Percentiles rank a stretch among this genome's conserved stretches.
Evolutionary conservation across 2,329 filamentous ascomycete genomes (phyloP).

Genomic region (Cylindrodendrum hubeiense): DNA sequence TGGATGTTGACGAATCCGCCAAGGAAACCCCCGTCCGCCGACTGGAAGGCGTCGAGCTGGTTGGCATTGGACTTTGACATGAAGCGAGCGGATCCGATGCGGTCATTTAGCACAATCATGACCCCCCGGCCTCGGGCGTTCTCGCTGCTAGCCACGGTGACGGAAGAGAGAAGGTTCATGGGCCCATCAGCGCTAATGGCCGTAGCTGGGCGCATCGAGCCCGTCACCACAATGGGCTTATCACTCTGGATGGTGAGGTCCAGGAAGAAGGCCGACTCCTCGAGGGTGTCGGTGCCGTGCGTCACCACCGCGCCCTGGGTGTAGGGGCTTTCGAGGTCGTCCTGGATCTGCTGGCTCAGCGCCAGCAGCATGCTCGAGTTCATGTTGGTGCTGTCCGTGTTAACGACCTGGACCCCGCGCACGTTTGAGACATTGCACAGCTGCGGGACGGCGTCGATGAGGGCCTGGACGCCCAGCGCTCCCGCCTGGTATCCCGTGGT

Average conservation of each 20-base stretch:
- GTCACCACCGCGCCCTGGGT: constrained; percentile 68
- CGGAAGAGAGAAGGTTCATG: constrained; percentile 71
- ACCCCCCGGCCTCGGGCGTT: constrained; percentile 63
- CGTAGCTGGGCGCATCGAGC: constrained; percentile 73
- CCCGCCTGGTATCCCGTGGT: constrained; percentile 58
- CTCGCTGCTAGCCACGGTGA: constrained; percentile 64
- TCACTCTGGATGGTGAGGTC: constrained; percentile 67
- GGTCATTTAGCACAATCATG: constrained; percentile 73
- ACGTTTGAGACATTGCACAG: constrained; percentile 67
- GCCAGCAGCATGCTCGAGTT: constrained; percentile 62
- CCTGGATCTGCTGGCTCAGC: constrained; percentile 61
- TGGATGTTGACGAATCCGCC: constrained; percentile 69
- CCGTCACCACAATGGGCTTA: constrained; percentile 71
- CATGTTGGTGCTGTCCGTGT: constrained; percentile 61
- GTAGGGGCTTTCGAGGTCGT: constrained; percentile 57
- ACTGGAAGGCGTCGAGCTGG: constrained; percentile 72
- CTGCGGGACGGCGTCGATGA: constrained; percentile 68
- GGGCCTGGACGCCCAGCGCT: constrained; percentile 60
- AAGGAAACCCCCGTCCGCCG: constrained; percentile 67
- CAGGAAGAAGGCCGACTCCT: constrained; percentile 74
- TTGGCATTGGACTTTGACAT: constrained; percentile 74
- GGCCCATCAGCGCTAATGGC: constrained; percentile 73
- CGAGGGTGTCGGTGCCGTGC: constrained; percentile 75
- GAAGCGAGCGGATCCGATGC: constrained; percentile 69
- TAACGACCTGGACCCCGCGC: constrained; percentile 64